Percentiles rank a stretch among this genome's conserved stretches.
Conservation (phyloP, 371 early-diverging fungal species). For the Mortierella polycephala region DNA sequence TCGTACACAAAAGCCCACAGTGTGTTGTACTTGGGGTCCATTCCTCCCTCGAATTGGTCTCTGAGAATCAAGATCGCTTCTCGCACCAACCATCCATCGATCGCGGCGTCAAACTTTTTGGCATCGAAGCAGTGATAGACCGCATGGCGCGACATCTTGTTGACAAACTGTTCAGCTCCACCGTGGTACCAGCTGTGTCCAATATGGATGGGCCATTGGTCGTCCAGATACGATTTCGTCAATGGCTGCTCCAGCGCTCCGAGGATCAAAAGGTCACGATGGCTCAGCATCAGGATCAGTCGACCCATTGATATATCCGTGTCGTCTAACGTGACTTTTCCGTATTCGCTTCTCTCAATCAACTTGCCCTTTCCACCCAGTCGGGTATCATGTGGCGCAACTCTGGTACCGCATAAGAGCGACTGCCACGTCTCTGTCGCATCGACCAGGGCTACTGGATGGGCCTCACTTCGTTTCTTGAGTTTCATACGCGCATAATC, state of each 20-base stretch:
- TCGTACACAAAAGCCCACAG: constrained; percentile 50
- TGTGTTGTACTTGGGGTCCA: constrained; percentile 33
- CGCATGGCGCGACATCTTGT: constrained; percentile 25
- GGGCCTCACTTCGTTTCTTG: constrained; percentile 22
- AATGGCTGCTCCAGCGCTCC: constrained; percentile 39
- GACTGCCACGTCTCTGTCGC: constrained; percentile 16
- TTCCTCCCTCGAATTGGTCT: constrained; percentile 34
- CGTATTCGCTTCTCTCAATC: constrained; percentile 15
- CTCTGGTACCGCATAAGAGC: constrained; percentile 7
- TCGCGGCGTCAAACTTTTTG: constrained; percentile 50
- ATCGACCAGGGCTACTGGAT: constrained; percentile 25
- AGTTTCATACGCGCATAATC: constrained; percentile 33
- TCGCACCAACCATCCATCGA: constrained; percentile 50
- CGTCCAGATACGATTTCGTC: constrained; percentile 39
- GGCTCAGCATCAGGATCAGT: constrained; percentile 49
- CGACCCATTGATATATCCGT: constrained; percentile 29
- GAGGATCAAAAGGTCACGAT: constrained; percentile 47
- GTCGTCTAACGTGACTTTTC: neutral
- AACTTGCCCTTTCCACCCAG: constrained; percentile 50
- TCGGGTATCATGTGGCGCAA: constrained; percentile 39
- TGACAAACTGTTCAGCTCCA: constrained; percentile 42
- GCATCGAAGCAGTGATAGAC: constrained; percentile 51
- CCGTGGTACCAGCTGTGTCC: constrained; percentile 53
- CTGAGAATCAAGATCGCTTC: constrained; percentile 40
- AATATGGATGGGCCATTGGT: constrained; percentile 40